Evolutionary conservation across 2,329 filamentous ascomycete species (phyloP), one percentile per base, ranked within the genome.

Genomic region (Sclerotiophoma versabilis): DNA sequence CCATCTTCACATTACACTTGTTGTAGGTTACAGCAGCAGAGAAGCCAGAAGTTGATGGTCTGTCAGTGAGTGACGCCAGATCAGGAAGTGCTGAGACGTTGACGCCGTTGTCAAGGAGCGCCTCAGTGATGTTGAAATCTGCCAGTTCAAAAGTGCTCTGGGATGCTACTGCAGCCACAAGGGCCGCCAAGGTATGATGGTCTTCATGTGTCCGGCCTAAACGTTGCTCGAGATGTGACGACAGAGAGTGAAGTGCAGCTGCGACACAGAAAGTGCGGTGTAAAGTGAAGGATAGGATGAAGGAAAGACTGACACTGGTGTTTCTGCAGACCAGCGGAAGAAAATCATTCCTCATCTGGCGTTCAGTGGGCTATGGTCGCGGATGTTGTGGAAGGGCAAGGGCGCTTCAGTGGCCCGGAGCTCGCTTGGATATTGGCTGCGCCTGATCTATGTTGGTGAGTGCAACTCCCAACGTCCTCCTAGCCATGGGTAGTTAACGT

Each of bases 111-210:
- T 53, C 29, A 2, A 64, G 26, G 3, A 71, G 60, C 0, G 65
- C 62, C n/a, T 60, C 51, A 5, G 61, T 65, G 6, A 60, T 38
- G 41, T 66, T 59, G 45, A 67, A 65, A 17, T 62, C 45, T 0
- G 26, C 11, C 1, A 59, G 53, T 45, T 65, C 63, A 19, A 63
- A 61, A 1, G 46, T 47, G 41, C 34, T 36, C 14, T 54, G 44
- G 8, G 34, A 22, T 17, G 25, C 17, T 12, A 23, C 29, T 12
- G 29, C 34, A 30, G 41, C 46, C 12, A 39, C 30, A 15, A 55
- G 17, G 19, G 26, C 30, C n/a, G 45, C 36, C 15, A 50, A 19
- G 25, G 15, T 25, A 30, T 14, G 10, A 46, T 3, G 4, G n/a
- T 38, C 38, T 42, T 54, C 44, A 54, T 49, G 5, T 19, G 25